Conservation (phyloP, 768 basidiomycete species). For the Coprinellus aureogranulatus region DNA sequence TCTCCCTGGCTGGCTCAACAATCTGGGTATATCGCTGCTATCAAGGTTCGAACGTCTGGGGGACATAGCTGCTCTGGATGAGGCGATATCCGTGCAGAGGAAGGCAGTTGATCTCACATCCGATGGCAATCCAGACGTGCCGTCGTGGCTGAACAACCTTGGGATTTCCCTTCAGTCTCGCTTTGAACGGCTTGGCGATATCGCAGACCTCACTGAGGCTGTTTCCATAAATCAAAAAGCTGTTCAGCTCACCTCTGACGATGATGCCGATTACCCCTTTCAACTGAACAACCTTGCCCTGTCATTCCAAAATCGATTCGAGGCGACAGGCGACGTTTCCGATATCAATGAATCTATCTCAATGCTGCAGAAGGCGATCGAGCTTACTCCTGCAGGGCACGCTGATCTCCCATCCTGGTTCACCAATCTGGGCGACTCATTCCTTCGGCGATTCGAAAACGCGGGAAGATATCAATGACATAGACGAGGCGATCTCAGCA, state of each 20-base stretch:
- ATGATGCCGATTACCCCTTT: not conserved
- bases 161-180: not conserved
- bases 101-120: not conserved
- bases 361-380: not conserved
- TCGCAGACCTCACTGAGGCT: not conserved
- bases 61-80: not conserved
- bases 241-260: not conserved
- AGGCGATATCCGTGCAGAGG: not conserved
- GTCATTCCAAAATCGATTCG: slow-evolving; percentile 11
- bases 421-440: not conserved
- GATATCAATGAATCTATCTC: not conserved
- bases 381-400: not conserved
- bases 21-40: not conserved
- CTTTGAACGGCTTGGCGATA: not conserved
- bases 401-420: not conserved
- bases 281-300: not conserved
- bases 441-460: not conserved
- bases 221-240: not conserved
- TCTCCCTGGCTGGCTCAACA: not conserved
- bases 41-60: not conserved
- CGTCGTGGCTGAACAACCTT: not conserved
- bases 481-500: too few species aligned
- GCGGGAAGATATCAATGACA: too few species aligned
- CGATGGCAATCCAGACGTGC: not conserved
- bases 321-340: not conserved